Conservation (phyloP, 139 green algal genomes). For the Chlamydomonas sp. region DNA sequence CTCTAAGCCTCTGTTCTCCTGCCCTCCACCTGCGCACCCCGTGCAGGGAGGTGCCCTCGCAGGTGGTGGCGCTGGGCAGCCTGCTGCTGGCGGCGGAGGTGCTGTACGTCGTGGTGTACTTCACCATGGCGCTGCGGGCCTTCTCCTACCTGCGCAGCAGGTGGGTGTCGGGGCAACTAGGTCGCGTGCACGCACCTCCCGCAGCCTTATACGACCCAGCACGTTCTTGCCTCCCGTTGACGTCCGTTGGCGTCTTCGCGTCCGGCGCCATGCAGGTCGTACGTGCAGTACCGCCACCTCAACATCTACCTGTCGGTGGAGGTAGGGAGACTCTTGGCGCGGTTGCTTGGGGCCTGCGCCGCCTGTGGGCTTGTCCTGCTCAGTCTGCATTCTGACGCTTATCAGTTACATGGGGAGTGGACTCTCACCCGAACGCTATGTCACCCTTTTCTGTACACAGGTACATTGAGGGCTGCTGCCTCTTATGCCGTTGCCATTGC, state of each 20-base stretch:
- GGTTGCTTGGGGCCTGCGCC: no score
- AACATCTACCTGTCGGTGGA: slow-evolving; percentile 29
- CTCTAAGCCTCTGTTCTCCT: not conserved
- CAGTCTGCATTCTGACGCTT: no score
- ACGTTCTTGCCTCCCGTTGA: not conserved
- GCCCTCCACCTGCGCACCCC: not conserved
- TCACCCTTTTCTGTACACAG: no score
- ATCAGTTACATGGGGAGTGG: no score
- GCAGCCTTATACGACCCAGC: not conserved
- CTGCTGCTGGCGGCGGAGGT: not conserved
- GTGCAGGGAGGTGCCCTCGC: not conserved
- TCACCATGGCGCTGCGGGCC: not conserved
- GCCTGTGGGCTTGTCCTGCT: no score
- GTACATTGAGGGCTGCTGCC: no score
- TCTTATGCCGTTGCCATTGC: no score
- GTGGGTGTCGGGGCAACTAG: not conserved
- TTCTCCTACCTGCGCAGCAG: slow-evolving; percentile 5
- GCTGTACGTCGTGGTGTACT: slow-evolving; percentile 7
- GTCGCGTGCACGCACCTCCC: not conserved
- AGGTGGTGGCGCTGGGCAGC: not conserved
- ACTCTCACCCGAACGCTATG: no score
- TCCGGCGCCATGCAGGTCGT: not conserved
- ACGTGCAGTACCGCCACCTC: slow-evolving; percentile 21
- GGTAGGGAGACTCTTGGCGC: no score
- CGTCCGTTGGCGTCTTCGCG: not conserved